These are phyloP conservation scores for Ceratorhiza oryzae-sativae DNA, from an alignment of 1,284 basidiomycete genomes.

Conservation along the genomic window DNA sequence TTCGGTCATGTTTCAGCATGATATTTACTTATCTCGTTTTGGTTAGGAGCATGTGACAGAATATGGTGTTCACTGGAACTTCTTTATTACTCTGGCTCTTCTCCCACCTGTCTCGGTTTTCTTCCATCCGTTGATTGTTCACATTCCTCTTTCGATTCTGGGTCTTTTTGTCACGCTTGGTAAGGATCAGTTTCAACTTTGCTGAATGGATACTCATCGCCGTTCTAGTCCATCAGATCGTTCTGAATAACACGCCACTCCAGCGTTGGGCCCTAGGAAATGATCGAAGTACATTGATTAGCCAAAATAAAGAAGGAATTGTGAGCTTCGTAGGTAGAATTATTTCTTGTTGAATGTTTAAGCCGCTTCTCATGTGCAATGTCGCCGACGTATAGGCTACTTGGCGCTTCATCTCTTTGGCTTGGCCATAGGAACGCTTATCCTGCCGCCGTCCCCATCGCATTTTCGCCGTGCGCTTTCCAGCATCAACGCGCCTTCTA, in stretches of 20 bases:
- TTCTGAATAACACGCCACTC: constrained; percentile 64
- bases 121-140: constrained; percentile 68
- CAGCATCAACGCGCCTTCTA: neutral
- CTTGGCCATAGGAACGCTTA: constrained; percentile 78
- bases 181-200: constrained; percentile 51
- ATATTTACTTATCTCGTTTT: neutral
- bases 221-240: constrained; percentile 69
- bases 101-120: constrained; percentile 79
- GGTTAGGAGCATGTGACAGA: constrained; percentile 91
- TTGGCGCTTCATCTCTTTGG: constrained; percentile 89
- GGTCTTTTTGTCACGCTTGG: constrained; percentile 70
- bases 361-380: constrained; percentile 1
- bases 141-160: constrained; percentile 66
- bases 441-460: constrained; percentile 79
- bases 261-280: constrained; percentile 70
- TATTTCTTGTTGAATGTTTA: neutral
- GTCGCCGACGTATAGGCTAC: constrained; percentile 69
- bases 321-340: constrained; percentile 74
- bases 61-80: constrained; percentile 99
- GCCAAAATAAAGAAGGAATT: constrained; percentile 93
- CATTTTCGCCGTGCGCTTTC: constrained; percentile 63
- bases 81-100: constrained; percentile 91
- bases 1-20: constrained; percentile 12
- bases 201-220: neutral
- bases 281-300: constrained; percentile 67